phyloP scores from a whole-genome alignment of 345 rosid species.

The Linum tenue region DNA sequence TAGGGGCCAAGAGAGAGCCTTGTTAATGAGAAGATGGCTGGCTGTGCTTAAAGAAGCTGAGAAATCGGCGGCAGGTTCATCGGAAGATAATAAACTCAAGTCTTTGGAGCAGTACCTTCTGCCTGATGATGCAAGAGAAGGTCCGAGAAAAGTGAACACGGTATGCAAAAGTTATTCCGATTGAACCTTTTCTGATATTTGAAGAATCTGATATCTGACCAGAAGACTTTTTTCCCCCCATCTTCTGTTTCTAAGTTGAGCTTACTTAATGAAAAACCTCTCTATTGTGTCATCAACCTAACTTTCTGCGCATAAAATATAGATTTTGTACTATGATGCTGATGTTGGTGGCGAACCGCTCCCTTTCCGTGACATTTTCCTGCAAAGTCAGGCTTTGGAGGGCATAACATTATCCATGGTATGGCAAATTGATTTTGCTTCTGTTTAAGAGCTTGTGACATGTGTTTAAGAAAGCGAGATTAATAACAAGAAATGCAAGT shows the following conservation, averaged over 20 bases:
- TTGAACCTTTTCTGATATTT: neutral
- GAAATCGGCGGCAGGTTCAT: constrained; percentile 23
- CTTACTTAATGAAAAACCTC: neutral
- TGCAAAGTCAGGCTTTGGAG: constrained; percentile 95
- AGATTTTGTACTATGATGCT: constrained; percentile 81
- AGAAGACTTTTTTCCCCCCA: too few species aligned
- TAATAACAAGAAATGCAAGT: neutral
- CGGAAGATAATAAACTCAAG: constrained; percentile 34
- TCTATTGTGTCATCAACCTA: neutral
- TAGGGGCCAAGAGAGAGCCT: constrained; percentile 65
- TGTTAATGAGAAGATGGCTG: constrained; percentile 71
- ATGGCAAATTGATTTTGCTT: constrained; percentile 16
- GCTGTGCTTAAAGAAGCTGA: constrained; percentile 68
- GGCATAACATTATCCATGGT: constrained; percentile 83
- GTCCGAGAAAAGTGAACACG: constrained; percentile 32
- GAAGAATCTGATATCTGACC: too few species aligned
- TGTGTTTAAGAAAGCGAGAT: neutral
- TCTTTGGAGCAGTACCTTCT: constrained; percentile 31
- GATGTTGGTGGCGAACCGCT: constrained; percentile 76
- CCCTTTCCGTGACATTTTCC: constrained; percentile 83
- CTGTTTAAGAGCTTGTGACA: neutral
- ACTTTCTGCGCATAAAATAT: constrained; percentile 11
- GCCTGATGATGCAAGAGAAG: constrained; percentile 46
- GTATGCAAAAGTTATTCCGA: constrained; percentile 26
- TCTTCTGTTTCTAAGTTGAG: too few species aligned